Base-by-base conservation (phyloP, 169 alveolate genomes). In the Cryptosporidium parvum region DNA sequence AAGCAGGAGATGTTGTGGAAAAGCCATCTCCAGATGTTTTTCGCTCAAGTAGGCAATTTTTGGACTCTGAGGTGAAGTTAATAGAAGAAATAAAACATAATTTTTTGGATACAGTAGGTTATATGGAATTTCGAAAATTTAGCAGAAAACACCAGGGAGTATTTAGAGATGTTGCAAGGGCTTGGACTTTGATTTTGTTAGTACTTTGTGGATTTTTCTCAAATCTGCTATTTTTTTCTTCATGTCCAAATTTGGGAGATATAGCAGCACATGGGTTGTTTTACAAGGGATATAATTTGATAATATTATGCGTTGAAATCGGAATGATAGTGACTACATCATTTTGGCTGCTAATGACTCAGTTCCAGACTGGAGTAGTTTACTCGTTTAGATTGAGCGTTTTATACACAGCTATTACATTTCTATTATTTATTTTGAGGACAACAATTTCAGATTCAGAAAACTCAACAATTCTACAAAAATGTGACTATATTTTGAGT, bases 331-430 rank as follows among this genome's bases (percentile, higher is more conserved):
- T 59, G 29, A 26, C 65, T n/a, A 80, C 89, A 1, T 62, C 89
- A 18, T 80, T 80, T 48, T 80, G 89, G 89, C 70, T 80, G 58
- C 35, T 80, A 42, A 73, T 37, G 26, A 80, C 89, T 18, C 89
- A 80, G 53, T 80, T 80, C 70, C 89, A 80, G 75, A 80, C 89
- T 4, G 89, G 89, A 65, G 89, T 80, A 4, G 89, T 80, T n/a
- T 80, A 80, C 23, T 80, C 89, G 6, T 80, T 80, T 14, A 59
- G 89, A 62, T 33, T 80, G 33, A 80, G 89, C n/a, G 75, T 62
- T 26, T 37, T 80, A 16, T 80, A 45, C 31, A 62, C 89, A 65
- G 89, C 80, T 8, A 18, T 80, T 21, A 61, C 89, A 1, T 65
- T 80, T 42, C 29, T 80, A 14, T 5, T 80, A 18, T 80, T 80